phyloP scores from a whole-genome alignment of 108 stramenopile species.

The Cyclotella distinguenda region DNA sequence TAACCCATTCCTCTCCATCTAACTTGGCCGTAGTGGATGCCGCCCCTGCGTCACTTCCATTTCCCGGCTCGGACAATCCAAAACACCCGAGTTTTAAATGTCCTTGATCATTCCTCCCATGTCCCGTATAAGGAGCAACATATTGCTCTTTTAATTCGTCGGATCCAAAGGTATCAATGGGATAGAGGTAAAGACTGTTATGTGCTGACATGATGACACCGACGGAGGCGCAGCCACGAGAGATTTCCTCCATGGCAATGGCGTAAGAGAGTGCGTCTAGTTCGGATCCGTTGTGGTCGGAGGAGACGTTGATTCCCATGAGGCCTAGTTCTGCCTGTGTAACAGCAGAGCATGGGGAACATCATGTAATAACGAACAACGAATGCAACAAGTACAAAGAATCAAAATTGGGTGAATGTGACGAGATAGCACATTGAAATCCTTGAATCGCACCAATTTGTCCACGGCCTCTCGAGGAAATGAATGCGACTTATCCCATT shows the following conservation, averaged over 20 bases:
- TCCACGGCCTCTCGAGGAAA: constrained; percentile 72
- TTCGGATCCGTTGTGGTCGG: constrained; percentile 82
- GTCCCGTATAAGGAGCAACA: constrained; percentile 66
- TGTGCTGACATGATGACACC: constrained; percentile 97
- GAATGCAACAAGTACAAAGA: too few relatives aligned
- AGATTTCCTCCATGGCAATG: constrained; percentile 98
- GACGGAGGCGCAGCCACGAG: constrained; percentile 92
- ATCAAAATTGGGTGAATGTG: too few relatives aligned
- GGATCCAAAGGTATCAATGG: constrained; percentile 90
- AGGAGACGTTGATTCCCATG: constrained; percentile 91
- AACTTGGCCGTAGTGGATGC: constrained; percentile 89
- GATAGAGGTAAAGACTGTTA: constrained; percentile 93
- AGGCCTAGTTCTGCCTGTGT: constrained; percentile 90
- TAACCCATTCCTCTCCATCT: constrained; percentile 87
- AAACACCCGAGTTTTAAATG: constrained; percentile 80
- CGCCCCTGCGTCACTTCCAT: constrained; percentile 93
- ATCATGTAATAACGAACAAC: too few relatives aligned
- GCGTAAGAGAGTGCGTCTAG: constrained; percentile 96
- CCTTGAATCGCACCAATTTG: constrained; percentile 41
- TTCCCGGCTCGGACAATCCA: constrained; percentile 89
- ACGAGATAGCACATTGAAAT: background rate
- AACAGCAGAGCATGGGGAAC: too few relatives aligned
- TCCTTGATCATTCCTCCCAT: constrained; percentile 45
- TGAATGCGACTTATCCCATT: constrained; percentile 85
- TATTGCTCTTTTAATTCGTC: constrained; percentile 83